Conservation (phyloP, 2,329 filamentous ascomycete species). For the Hymenotorrendiella dingleyae region DNA sequence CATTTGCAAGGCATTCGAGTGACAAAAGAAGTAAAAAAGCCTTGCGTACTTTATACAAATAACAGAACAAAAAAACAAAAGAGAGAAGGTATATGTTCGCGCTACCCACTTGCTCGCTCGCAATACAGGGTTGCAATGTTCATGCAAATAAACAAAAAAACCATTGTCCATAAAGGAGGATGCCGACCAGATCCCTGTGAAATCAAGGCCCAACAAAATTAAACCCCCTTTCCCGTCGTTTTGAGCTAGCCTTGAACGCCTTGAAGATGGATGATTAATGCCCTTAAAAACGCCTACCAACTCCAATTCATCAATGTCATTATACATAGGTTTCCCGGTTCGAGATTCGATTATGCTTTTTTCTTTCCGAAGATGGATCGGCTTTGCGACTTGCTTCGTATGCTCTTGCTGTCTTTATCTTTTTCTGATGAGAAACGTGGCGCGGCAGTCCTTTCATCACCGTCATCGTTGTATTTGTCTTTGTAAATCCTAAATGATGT, state of each 20-base stretch:
- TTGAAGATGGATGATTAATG: not conserved
- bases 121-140: too few species aligned
- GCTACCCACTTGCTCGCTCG: too few species aligned
- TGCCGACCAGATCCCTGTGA: too few species aligned
- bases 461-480: conserved; percentile 76
- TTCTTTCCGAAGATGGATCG: not conserved
- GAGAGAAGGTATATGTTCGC: too few species aligned
- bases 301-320: conserved; percentile 7
- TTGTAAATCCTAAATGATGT: conserved; percentile 76
- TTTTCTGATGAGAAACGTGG: conserved; percentile 21
- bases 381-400: conserved; percentile 47
- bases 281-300: not conserved
- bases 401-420: conserved; percentile 56
- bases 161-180: too few species aligned
- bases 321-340: conserved; percentile 5
- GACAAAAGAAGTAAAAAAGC: too few species aligned
- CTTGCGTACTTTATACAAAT: too few species aligned
- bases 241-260: not conserved
- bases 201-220: too few species aligned
- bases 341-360: not conserved
- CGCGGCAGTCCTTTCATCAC: conserved; percentile 31
- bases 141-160: too few species aligned
- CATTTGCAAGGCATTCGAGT: too few species aligned
- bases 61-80: too few species aligned
- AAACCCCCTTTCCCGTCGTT: too few species aligned